These are phyloP conservation scores for Candida sanyiensis DNA, from an alignment of 805 yeast species.

Conservation along the genomic window DNA sequence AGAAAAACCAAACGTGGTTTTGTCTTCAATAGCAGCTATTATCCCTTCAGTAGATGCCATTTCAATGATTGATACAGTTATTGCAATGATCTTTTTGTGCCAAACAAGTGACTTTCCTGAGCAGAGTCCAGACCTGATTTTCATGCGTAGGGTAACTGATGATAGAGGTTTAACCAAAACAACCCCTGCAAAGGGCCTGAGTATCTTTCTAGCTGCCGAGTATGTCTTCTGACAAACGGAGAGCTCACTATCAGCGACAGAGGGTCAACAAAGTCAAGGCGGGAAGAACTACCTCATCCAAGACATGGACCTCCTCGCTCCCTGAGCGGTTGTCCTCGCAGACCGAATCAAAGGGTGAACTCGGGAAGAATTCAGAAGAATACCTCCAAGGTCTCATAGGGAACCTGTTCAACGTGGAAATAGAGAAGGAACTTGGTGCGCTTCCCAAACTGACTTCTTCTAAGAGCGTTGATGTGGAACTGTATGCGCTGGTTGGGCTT, in stretches of 20 bases:
- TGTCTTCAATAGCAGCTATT: slow-evolving; percentile 14
- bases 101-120: too few relatives aligned
- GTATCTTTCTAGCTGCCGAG: too few relatives aligned
- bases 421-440: slow-evolving; percentile 10
- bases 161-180: too few relatives aligned
- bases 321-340: not conserved
- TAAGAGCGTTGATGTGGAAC: slow-evolving; percentile 35
- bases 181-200: too few relatives aligned
- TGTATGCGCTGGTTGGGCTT: slow-evolving; percentile 42
- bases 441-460: slow-evolving; percentile 38
- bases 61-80: too few relatives aligned
- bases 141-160: too few relatives aligned
- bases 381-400: slow-evolving; percentile 24
- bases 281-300: not conserved
- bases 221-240: slow-evolving; percentile 6
- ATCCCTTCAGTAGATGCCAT: too few relatives aligned
- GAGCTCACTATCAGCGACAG: slow-evolving; percentile 4
- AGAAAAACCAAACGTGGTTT: slow-evolving; percentile 21
- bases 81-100: too few relatives aligned
- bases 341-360: not conserved
- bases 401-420: slow-evolving; percentile 13
- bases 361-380: slow-evolving; percentile 21
- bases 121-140: too few relatives aligned
- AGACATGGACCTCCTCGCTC: not conserved
- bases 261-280: slow-evolving; percentile 1